Evolutionary conservation across 1,139 yeast genomes (phyloP), one percentile per base, ranked within the genome.

Genomic region (Diutina pseudorugosa): DNA sequence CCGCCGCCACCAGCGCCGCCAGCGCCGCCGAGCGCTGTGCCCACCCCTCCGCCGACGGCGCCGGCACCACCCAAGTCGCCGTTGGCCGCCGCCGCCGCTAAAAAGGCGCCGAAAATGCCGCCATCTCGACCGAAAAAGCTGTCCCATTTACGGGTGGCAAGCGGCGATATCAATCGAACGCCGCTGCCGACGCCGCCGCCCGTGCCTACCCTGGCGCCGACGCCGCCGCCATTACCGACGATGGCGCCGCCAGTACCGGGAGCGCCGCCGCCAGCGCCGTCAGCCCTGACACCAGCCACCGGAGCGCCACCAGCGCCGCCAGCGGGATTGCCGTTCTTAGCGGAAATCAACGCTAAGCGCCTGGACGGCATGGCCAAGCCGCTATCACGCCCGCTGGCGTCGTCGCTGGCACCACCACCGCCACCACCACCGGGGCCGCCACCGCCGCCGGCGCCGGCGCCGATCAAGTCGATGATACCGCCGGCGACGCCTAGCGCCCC

Each of bases 331-430:
- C 79, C 81, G 5, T 80, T 80, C 58, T 66, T 80, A 47, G 79
- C 82, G 1, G 79, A 80, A 54, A 80, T 80, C 48, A 78, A 79
- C 58, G 73, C 75, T 50, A 77, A 74, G 56, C 67, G 85, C 60
- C 76, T 76, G 55, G 82, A 79, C n/a, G n/a, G 36, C 16, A 12
- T 9, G 21, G 25, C n/a, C 14, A 42, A 19, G 25, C 45, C n/a
- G 12, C 45, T 42, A 25, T 19, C 45, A 2, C 25, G 25, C 5
- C 20, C 20, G 4, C 45, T 14, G 25, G 25, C 16, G 5, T 23
- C 47, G 19, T n/a, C n/a, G 36, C 18, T 23, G 20, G 16, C 33
- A 14, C 19, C 47, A 11, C 11, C 30, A 9, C 33, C 33, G 3
- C 23, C 45, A 6, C 45, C 19, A 4, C 25, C 25, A 16, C 45